phyloP scores from a whole-genome alignment of 768 basidiomycete species.

The Amanita pallidorosea region DNA sequence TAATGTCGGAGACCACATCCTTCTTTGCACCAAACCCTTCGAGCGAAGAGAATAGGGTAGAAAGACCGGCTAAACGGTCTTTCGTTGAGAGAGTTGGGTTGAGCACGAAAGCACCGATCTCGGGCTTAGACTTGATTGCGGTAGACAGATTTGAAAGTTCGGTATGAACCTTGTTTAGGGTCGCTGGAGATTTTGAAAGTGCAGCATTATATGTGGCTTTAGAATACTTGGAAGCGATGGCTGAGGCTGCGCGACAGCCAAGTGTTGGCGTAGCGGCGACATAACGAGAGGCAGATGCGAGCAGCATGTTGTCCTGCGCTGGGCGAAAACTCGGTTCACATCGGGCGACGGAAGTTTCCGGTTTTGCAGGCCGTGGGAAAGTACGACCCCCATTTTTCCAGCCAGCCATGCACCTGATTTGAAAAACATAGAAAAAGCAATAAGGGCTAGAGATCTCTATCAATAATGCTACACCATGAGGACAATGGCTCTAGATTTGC shows the following conservation, averaged over 20 bases:
- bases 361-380: constrained; percentile 15
- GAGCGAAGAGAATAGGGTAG: constrained; percentile 53
- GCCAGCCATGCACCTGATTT: not conserved
- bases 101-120: constrained; percentile 59
- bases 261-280: constrained; percentile 34
- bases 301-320: constrained; percentile 32
- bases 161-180: constrained; percentile 75
- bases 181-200: constrained; percentile 71
- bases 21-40: constrained; percentile 57
- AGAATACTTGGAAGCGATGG: constrained; percentile 77
- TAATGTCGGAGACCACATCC: constrained; percentile 72
- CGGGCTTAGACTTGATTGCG: constrained; percentile 55
- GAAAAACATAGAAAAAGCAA: not conserved
- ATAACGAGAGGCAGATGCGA: constrained; percentile 45
- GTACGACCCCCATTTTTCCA: constrained; percentile 1
- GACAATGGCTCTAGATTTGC: not conserved
- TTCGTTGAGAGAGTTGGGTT: constrained; percentile 87
- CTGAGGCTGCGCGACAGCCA: constrained; percentile 64
- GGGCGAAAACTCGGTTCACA: constrained; percentile 22
- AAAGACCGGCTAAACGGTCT: constrained; percentile 64
- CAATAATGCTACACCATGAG: not conserved
- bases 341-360: constrained; percentile 24
- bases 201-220: constrained; percentile 75
- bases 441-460: not conserved
- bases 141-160: constrained; percentile 68